phyloP scores from a whole-genome alignment of 305 asterid genomes.

The Solanum chacoense region DNA sequence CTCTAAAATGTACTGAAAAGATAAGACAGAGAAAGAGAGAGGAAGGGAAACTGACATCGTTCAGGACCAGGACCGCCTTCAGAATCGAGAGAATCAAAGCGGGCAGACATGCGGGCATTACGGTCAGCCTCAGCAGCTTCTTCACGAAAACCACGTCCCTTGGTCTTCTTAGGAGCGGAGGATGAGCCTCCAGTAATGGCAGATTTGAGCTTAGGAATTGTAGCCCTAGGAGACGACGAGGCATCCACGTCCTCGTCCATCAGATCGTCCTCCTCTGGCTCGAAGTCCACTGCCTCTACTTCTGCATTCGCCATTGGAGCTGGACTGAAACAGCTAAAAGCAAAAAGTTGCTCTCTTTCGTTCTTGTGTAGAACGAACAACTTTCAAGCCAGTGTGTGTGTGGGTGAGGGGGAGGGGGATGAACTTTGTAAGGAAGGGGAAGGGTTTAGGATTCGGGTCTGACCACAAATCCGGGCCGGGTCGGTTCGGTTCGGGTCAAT shows the following conservation, averaged over 20 bases:
- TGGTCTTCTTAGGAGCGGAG: constrained; percentile 67
- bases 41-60: constrained; percentile 46
- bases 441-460: not conserved
- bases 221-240: constrained; percentile 36
- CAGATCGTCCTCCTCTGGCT: constrained; percentile 90
- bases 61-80: constrained; percentile 96
- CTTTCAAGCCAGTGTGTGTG: not conserved
- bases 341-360: not conserved
- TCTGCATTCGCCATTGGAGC: constrained; percentile 63
- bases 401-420: accelerated
- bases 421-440: not conserved
- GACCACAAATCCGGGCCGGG: not conserved
- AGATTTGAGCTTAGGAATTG: constrained; percentile 65
- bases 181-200: constrained; percentile 70
- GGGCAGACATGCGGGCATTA: constrained; percentile 74
- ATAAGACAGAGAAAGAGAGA: not conserved
- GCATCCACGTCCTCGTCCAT: constrained; percentile 78
- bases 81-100: constrained; percentile 73
- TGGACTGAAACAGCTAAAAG: not conserved
- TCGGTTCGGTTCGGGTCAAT: not conserved
- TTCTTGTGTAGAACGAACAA: not conserved
- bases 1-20: not conserved
- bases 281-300: constrained; percentile 79
- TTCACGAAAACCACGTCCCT: constrained; percentile 95
- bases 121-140: constrained; percentile 87